A percentile compares a stretch with the other conserved stretches of the same genome.
Evolutionary conservation across 1,139 yeast genomes (phyloP).

Genomic region (Yamadazyma buinensis): DNA sequence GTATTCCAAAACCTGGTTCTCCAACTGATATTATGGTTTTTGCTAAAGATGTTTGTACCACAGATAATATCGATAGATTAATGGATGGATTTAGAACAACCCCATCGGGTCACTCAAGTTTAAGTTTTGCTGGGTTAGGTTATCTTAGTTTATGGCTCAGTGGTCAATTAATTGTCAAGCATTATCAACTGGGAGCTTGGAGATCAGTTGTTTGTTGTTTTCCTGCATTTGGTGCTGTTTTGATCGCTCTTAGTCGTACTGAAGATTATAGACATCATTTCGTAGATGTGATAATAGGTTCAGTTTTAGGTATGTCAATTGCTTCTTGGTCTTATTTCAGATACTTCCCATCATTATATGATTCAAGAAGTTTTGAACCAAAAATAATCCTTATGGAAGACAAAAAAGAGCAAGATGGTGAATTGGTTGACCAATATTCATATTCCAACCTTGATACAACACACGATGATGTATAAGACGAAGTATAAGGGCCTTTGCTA

Average conservation of each 20-base stretch:
- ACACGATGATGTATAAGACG: slow-evolving; percentile 4
- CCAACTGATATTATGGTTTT: slow-evolving; percentile 45
- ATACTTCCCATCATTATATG: slow-evolving; percentile 27
- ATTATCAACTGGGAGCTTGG: slow-evolving; percentile 51
- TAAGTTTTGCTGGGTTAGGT: slow-evolving; percentile 63
- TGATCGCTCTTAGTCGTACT: slow-evolving; percentile 68
- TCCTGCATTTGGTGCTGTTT: slow-evolving; percentile 53
- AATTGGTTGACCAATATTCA: neutral
- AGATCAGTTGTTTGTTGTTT: slow-evolving; percentile 35
- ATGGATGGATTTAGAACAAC: slow-evolving; percentile 75
- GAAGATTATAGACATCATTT: slow-evolving; percentile 81
- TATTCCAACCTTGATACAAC: slow-evolving; percentile 6
- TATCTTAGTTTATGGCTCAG: slow-evolving; percentile 60
- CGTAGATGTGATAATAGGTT: slow-evolving; percentile 62
- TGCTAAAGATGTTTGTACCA: slow-evolving; percentile 63
- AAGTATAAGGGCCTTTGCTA: too few relatives aligned
- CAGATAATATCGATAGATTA: slow-evolving; percentile 36
- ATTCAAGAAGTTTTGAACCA: slow-evolving; percentile 23
- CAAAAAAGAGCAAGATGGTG: slow-evolving; percentile 2
- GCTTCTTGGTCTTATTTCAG: slow-evolving; percentile 39
- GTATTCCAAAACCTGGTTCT: slow-evolving; percentile 51
- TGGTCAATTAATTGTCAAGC: slow-evolving; percentile 50
- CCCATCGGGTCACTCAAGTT: slow-evolving; percentile 74
- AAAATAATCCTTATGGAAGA: slow-evolving; percentile 10
- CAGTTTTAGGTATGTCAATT: slow-evolving; percentile 44